Percentiles rank a stretch among this genome's conserved stretches.
These are phyloP conservation scores for Skeletonema grethae DNA, from an alignment of 108 stramenopile species.

Conservation along the genomic window DNA sequence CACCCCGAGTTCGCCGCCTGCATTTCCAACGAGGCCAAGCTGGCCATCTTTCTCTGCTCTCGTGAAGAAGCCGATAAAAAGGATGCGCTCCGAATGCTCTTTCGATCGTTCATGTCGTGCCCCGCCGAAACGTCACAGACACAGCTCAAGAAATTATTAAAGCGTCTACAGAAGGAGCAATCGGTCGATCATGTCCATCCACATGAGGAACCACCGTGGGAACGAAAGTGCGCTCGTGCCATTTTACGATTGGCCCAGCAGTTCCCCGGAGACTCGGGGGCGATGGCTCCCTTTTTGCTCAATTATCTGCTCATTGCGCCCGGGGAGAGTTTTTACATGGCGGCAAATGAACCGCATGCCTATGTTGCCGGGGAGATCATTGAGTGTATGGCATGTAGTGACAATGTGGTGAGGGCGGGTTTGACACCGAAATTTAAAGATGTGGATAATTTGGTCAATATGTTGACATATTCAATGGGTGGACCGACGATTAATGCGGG, in stretches of 20 bases:
- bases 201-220: slow-evolving; percentile 49
- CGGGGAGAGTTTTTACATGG: slow-evolving; percentile 90
- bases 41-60: slow-evolving; percentile 61
- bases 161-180: slow-evolving; percentile 72
- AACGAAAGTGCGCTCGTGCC: slow-evolving; percentile 72
- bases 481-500: slow-evolving; percentile 81
- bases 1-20: slow-evolving; percentile 91
- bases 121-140: slow-evolving; percentile 47
- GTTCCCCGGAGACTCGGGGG: slow-evolving; percentile 91
- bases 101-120: slow-evolving; percentile 84
- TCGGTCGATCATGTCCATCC: slow-evolving; percentile 45
- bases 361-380: slow-evolving; percentile 95
- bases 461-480: slow-evolving; percentile 92
- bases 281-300: slow-evolving; percentile 88
- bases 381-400: slow-evolving; percentile 98
- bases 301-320: slow-evolving; percentile 81
- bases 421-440: slow-evolving; percentile 98
- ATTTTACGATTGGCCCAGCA: slow-evolving; percentile 81
- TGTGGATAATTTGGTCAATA: slow-evolving; percentile 91
- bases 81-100: slow-evolving; percentile 73
- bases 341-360: slow-evolving; percentile 94
- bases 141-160: slow-evolving; percentile 64
- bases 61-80: slow-evolving; percentile 35
- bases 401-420: slow-evolving; percentile 99
- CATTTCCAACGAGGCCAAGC: slow-evolving; percentile 77